phyloP scores from a whole-genome alignment of 2,329 filamentous ascomycete species.

The Thelonectria rubi region DNA sequence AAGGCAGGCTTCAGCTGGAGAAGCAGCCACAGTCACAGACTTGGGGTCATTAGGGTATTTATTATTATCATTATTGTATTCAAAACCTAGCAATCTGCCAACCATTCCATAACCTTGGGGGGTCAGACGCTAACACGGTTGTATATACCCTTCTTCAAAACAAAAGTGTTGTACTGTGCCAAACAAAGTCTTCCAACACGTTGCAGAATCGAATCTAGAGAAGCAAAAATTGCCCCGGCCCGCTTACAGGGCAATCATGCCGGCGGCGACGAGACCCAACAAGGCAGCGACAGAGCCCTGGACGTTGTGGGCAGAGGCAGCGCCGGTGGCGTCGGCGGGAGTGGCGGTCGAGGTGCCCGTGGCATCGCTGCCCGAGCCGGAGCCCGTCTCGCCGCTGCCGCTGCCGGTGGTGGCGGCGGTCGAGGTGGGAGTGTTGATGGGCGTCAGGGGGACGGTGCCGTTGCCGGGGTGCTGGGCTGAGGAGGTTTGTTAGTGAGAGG shows the following conservation, averaged over 20 bases:
- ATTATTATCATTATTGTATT: conserved; percentile 42
- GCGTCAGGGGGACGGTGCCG: conserved; percentile 6
- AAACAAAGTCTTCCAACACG: neutral
- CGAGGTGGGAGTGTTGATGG: conserved; percentile 1
- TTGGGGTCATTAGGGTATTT: neutral
- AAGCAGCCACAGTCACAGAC: neutral
- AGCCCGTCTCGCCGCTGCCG: conserved; percentile 27
- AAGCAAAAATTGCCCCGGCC: neutral
- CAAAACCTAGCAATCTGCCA: conserved; percentile 36
- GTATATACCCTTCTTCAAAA: neutral
- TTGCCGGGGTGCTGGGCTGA: conserved; percentile 22
- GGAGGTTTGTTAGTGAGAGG: conserved; percentile 1
- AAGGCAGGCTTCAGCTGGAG: neutral
- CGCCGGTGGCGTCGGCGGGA: conserved; percentile 28
- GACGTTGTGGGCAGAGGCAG: conserved; percentile 19
- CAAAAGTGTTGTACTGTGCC: neutral
- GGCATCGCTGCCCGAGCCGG: conserved; percentile 26
- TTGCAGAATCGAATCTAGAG: neutral
- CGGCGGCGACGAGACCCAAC: conserved; percentile 36
- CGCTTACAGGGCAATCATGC: conserved; percentile 39
- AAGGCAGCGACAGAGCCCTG: conserved; percentile 36
- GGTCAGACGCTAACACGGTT: neutral
- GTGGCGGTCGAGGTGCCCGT: conserved; percentile 13
- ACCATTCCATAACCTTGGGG: conserved; percentile 12
- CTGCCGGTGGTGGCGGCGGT: neutral